A percentile compares a stretch with the other conserved stretches of the same genome.
Evolutionary conservation across 139 green algal species (phyloP).

Genomic region (Volvox reticuliferus): DNA sequence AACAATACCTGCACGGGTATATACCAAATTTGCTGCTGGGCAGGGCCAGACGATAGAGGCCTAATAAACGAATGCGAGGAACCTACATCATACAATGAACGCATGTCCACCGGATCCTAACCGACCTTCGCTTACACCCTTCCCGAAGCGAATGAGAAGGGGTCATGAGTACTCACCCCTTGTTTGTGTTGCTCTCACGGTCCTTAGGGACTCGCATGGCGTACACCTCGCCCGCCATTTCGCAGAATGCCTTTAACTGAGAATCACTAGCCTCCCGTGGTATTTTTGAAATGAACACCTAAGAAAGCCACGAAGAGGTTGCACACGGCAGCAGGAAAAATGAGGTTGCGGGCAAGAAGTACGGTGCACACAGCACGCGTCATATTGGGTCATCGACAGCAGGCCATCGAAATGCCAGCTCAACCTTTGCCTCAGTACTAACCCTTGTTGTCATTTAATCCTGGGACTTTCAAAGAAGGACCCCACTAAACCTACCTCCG

Average conservation of each 20-base stretch:
- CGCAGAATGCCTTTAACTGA: slow-evolving; percentile 66
- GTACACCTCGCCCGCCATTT: slow-evolving; percentile 64
- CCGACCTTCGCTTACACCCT: not conserved
- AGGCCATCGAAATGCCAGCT: too few relatives aligned
- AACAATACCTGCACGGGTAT: slow-evolving; percentile 72
- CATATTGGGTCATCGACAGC: too few relatives aligned
- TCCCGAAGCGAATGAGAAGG: not conserved
- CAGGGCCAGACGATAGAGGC: too few relatives aligned
- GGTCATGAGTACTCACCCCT: slow-evolving; percentile 62
- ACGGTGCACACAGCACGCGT: too few relatives aligned
- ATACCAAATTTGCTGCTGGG: too few relatives aligned
- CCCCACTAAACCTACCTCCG: slow-evolving; percentile 51
- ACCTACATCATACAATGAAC: too few relatives aligned
- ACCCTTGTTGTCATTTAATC: too few relatives aligned
- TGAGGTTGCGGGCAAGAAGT: too few relatives aligned
- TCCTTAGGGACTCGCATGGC: slow-evolving; percentile 71
- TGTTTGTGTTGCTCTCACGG: slow-evolving; percentile 75
- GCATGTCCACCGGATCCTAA: not conserved
- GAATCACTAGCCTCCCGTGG: slow-evolving; percentile 71
- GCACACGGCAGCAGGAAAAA: not conserved
- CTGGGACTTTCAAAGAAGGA: not conserved
- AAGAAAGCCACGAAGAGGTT: not conserved
- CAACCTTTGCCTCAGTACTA: too few relatives aligned
- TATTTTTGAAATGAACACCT: slow-evolving; percentile 86
- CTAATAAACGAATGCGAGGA: too few relatives aligned